These are phyloP conservation scores for Calocybe indica DNA, from an alignment of 768 basidiomycete species.

Conservation along the genomic window DNA sequence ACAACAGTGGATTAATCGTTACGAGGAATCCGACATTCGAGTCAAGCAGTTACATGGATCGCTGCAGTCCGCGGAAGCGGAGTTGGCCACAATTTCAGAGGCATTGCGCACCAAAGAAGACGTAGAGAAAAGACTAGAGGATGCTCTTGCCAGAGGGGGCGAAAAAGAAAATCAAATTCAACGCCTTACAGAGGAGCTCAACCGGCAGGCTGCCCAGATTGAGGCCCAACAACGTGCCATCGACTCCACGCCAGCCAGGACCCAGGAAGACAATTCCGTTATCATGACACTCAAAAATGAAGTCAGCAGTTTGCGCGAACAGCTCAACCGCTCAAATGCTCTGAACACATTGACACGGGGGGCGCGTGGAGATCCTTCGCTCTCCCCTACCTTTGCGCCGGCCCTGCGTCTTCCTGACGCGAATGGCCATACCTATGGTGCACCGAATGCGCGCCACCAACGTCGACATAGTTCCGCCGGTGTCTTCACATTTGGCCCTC, in stretches of 20 bases:
- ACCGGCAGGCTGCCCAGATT: constrained; percentile 65
- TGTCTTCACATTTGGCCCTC: constrained; percentile 53
- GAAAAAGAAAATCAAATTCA: constrained; percentile 86
- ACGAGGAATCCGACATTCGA: constrained; percentile 80
- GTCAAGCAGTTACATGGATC: constrained; percentile 68
- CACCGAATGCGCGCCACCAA: constrained; percentile 53
- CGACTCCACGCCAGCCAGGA: constrained; percentile 58
- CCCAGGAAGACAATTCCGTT: constrained; percentile 79
- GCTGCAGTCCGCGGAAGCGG: constrained; percentile 64
- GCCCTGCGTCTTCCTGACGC: constrained; percentile 51
- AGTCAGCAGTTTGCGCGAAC: constrained; percentile 88
- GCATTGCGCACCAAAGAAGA: constrained; percentile 72
- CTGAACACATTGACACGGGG: constrained; percentile 81
- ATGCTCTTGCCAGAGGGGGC: constrained; percentile 59
- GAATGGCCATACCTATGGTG: constrained; percentile 32
- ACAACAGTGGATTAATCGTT: constrained; percentile 75
- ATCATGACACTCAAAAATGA: constrained; percentile 89
- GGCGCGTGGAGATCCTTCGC: constrained; percentile 60
- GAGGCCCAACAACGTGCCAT: constrained; percentile 71
- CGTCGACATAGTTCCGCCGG: constrained; percentile 86
- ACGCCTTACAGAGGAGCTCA: constrained; percentile 73
- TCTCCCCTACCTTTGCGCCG: constrained; percentile 85
- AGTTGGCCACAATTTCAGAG: constrained; percentile 66
- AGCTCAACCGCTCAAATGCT: constrained; percentile 93
- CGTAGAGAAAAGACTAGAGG: constrained; percentile 76